A percentile compares a stretch with the other conserved stretches of the same genome.
phyloP scores from a whole-genome alignment of 169 alveolate species.

The Blepharisma undulans region DNA sequence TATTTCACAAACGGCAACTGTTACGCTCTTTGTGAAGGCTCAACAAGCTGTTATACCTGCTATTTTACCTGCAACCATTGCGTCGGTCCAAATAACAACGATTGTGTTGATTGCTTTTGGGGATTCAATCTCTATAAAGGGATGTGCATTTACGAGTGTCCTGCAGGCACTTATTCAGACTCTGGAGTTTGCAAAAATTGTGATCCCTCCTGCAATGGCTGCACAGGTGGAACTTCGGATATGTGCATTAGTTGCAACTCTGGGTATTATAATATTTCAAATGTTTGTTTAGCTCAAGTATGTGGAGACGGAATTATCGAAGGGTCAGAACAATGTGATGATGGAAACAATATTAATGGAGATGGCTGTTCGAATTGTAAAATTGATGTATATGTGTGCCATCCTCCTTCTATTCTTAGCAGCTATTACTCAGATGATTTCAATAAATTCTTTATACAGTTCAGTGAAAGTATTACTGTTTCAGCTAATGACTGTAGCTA shows the following conservation, averaged over 20 bases:
- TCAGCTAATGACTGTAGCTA: background rate
- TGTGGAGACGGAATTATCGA: slow-evolving; percentile 12
- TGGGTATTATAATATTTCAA: background rate
- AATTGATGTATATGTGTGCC: background rate
- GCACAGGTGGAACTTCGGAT: background rate
- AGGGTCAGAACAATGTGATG: background rate
- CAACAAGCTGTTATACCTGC: background rate
- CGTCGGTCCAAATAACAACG: background rate
- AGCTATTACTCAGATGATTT: background rate
- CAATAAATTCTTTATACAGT: background rate
- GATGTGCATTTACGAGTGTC: background rate
- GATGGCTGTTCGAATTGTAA: slow-evolving; percentile 20
- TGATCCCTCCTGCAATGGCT: background rate
- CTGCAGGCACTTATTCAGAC: background rate
- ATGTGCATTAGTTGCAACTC: background rate
- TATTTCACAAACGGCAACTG: background rate
- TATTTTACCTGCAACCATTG: background rate
- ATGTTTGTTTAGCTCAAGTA: background rate
- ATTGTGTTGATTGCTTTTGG: background rate
- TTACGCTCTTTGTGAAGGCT: background rate
- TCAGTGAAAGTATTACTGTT: background rate
- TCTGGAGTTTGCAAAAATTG: background rate
- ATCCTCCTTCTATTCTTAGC: background rate
- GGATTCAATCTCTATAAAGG: background rate
- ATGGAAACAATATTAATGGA: slow-evolving; percentile 5